Base-by-base conservation (phyloP, 768 basidiomycete species). In the Pleurotus djamor region DNA sequence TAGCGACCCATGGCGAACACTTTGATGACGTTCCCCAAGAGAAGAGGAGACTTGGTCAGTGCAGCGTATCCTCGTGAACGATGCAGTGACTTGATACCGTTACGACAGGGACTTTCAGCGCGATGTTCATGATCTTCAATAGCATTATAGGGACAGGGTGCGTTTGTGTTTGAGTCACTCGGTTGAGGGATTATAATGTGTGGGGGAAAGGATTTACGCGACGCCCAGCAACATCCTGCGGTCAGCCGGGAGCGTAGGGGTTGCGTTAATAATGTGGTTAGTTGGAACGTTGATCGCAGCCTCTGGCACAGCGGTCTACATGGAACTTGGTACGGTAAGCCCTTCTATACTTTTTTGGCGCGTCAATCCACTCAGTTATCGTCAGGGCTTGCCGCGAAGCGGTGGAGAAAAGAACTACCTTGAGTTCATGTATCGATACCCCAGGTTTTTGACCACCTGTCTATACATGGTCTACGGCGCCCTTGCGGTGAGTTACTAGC, bases 331-430 rank as follows among this genome's bases (percentile, higher is more conserved):
- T 17, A 89, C 89, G 28, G 88, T 89, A 59, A 61, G 78, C 62
- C 41, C n/a, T n/a, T n/a, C n/a, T n/a, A n/a, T n/a, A n/a, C n/a
- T n/a, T n/a, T n/a, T n/a, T n/a, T n/a, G n/a, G n/a, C n/a, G n/a
- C n/a, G n/a, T n/a, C n/a, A n/a, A n/a, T n/a, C n/a, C n/a, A n/a
- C n/a, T n/a, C n/a, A n/a, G n/a, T 33, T 1, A 21, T n/a, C 16
- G 33, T 5, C 16, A 89, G 86, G 87, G 83, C n/a, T 74, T 91
- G 1, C 89, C 89, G 1, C 76, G 83, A 2, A 90, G 79, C 57
- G 89, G 89, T 1, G 89, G 86, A 2, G 89, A 91, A 74, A 91
- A 90, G 73, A 88, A 85, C 52, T 91, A 91, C 64, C 71, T 91
- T 38, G 87, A 89, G 61, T 89, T 79, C 67, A 80, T 89, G n/a